Conservation (phyloP, 2,329 filamentous ascomycete genomes). For the Mycogone perniciosa region DNA sequence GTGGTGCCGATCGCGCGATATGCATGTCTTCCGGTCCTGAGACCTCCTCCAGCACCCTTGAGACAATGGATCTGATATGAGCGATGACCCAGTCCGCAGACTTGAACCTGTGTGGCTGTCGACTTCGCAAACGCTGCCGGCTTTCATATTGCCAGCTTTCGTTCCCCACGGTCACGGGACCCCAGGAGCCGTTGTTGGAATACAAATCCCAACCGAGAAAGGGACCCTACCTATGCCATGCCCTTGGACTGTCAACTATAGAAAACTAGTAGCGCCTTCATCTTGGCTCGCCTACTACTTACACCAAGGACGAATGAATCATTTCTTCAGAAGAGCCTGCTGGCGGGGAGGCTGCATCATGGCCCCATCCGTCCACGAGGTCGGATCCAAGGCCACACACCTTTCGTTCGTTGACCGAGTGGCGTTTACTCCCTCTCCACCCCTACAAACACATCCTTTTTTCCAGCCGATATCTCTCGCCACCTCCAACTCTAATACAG, state of each 20-base stretch:
- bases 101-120: not conserved
- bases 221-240: not conserved
- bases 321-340: not conserved
- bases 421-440: not conserved
- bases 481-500: too few species aligned
- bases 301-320: not conserved
- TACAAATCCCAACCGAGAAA: not conserved
- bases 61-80: not conserved
- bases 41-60: not conserved
- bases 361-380: slow-evolving; percentile 2
- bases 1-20: slow-evolving; percentile 6
- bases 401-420: not conserved
- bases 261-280: slow-evolving; percentile 1
- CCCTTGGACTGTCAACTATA: not conserved
- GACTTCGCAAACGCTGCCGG: too few species aligned
- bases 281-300: slow-evolving; percentile 1
- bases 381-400: not conserved
- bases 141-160: not conserved
- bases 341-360: slow-evolving; percentile 1
- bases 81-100: not conserved
- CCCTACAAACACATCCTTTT: too few species aligned
- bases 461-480: too few species aligned
- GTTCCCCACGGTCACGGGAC: not conserved
- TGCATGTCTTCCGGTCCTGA: not conserved
- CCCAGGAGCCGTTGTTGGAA: not conserved